These are phyloP conservation scores for Camelina sativa DNA, from an alignment of 345 rosid species.

Conservation along the genomic window DNA sequence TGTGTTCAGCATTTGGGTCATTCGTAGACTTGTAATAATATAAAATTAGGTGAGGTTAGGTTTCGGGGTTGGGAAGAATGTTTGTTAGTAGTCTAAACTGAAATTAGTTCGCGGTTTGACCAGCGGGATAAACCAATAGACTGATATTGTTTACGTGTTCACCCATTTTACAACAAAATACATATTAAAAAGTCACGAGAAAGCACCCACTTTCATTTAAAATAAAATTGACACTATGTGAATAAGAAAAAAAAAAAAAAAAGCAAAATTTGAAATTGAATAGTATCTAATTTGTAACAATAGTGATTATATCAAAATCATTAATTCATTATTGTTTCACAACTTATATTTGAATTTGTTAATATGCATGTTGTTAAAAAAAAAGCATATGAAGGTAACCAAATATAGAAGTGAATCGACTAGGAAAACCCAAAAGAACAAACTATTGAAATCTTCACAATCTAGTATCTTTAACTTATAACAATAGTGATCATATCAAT, in stretches of 20 bases:
- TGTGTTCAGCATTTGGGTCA: neutral
- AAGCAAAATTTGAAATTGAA: neutral
- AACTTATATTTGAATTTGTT: neutral
- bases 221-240: neutral
- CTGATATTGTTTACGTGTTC: neutral
- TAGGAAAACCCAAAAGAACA: neutral
- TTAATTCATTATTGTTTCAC: neutral
- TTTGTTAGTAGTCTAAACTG: neutral
- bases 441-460: conserved; percentile 13
- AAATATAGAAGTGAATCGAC: neutral
- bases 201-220: neutral
- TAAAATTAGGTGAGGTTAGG: conserved; percentile 12
- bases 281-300: neutral
- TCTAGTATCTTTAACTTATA: neutral
- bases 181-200: neutral
- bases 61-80: neutral
- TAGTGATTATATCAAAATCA: neutral
- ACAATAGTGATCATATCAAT: neutral
- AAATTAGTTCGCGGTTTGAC: neutral
- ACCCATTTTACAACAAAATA: neutral
- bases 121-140: neutral
- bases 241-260: neutral
- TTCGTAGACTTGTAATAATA: conserved; percentile 13
- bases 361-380: neutral
- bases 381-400: neutral